phyloP scores from a whole-genome alignment of 208 protist genomes.

The Naegleria gruberi region DNA sequence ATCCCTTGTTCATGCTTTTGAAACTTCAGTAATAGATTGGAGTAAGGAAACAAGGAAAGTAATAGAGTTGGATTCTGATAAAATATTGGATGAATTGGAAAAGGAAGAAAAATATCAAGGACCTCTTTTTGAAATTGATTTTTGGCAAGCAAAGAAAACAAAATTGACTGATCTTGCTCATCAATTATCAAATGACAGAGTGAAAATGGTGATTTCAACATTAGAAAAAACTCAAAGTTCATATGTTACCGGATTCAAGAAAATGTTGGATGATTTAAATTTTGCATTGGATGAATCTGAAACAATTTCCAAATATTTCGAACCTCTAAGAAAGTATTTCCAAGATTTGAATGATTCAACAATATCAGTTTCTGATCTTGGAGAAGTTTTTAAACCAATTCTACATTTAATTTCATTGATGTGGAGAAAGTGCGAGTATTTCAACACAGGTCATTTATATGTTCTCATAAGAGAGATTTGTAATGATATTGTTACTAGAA shows the following conservation, averaged over 20 bases:
- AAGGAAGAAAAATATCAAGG: slow-evolving; percentile 32
- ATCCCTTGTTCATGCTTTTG: slow-evolving; percentile 31
- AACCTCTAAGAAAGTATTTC: slow-evolving; percentile 39
- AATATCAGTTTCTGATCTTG: background rate
- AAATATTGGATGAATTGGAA: background rate
- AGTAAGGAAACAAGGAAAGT: slow-evolving; percentile 19
- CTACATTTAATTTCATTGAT: slow-evolving; percentile 41
- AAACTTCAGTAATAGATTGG: slow-evolving; percentile 34
- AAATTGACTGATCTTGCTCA: slow-evolving; percentile 42
- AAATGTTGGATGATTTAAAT: slow-evolving; percentile 35
- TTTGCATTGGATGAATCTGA: slow-evolving; percentile 41
- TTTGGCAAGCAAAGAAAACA: slow-evolving; percentile 45
- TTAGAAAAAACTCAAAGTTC: slow-evolving; percentile 44
- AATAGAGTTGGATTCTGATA: slow-evolving; percentile 12
- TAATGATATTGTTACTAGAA: slow-evolving; percentile 51
- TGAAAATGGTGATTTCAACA: slow-evolving; percentile 35
- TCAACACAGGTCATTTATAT: slow-evolving; percentile 38
- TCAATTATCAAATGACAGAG: slow-evolving; percentile 37
- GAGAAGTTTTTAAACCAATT: slow-evolving; percentile 17
- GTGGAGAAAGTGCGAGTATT: slow-evolving; percentile 39
- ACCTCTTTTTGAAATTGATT: slow-evolving; percentile 48
- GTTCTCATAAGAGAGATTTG: slow-evolving; percentile 46
- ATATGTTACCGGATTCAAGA: slow-evolving; percentile 34
- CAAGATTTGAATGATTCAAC: slow-evolving; percentile 6
- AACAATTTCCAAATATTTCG: slow-evolving; percentile 43